Conservation (phyloP, 306 rosid genomes). For the Corylus avellana region DNA sequence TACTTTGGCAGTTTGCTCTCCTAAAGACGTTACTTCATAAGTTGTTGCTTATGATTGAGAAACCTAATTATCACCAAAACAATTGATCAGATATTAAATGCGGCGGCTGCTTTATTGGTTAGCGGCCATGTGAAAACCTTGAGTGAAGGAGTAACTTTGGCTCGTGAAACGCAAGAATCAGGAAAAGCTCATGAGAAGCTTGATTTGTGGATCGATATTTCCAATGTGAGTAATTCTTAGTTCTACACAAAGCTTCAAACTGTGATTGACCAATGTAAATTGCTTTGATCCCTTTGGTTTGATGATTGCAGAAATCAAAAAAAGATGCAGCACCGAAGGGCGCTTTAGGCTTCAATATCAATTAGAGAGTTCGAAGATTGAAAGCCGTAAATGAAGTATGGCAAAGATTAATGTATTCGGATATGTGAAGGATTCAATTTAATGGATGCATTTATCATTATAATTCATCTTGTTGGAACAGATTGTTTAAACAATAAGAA, state of each 20-base stretch:
- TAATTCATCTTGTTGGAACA: too few species aligned
- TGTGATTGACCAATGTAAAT: not conserved
- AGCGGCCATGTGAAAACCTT: conserved; percentile 61
- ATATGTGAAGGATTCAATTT: too few species aligned
- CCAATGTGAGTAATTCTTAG: conserved; percentile 53
- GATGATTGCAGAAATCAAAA: conserved; percentile 48
- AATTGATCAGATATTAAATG: conserved; percentile 67
- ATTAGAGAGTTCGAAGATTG: too few species aligned
- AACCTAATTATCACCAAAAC: conserved; percentile 17
- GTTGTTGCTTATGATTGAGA: not conserved
- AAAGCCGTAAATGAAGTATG: too few species aligned
- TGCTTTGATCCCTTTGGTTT: conserved; percentile 5
- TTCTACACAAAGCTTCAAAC: conserved; percentile 7
- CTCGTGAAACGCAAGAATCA: conserved; percentile 71
- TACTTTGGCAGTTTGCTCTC: conserved; percentile 17
- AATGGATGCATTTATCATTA: too few species aligned
- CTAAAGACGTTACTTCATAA: not conserved
- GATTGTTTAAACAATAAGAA: too few species aligned
- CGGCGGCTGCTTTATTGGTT: conserved; percentile 83
- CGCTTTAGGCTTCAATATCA: conserved; percentile 11
- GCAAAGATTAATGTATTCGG: too few species aligned
- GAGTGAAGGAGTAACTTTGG: conserved; percentile 69
- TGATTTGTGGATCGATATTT: conserved; percentile 55
- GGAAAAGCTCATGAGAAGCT: conserved; percentile 85
- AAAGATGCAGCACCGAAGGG: conserved; percentile 17